Evolutionary conservation across 139 green algal genomes (phyloP).

Genomic region (Chlorella ohadii): DNA sequence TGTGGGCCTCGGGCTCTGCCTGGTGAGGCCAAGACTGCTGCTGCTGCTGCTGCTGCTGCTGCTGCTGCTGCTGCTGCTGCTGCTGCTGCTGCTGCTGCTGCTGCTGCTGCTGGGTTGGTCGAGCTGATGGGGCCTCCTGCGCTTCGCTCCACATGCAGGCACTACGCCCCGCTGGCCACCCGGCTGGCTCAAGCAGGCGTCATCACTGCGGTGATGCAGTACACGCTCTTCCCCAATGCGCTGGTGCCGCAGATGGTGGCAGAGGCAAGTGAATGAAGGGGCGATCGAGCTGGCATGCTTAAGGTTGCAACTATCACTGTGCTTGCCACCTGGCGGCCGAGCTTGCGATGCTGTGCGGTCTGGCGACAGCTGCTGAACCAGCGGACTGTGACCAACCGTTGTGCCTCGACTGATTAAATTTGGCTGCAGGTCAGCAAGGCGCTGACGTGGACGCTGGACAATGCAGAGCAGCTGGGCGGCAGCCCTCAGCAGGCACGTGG

Average conservation of each 20-base stretch:
- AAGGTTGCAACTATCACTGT: no score
- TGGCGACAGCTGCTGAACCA: no score
- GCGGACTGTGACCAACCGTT: no score
- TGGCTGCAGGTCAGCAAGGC: constrained; percentile 61
- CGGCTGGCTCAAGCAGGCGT: constrained; percentile 72
- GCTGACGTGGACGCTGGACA: constrained; percentile 69
- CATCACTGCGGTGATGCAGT: constrained; percentile 25
- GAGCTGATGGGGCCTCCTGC: no score
- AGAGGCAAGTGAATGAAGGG: constrained; percentile 11
- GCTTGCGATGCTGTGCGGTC: no score
- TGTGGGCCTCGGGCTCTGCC: constrained; percentile 62
- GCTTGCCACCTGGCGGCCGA: no score
- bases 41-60: not conserved
- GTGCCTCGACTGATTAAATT: no score
- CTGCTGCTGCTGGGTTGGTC: not conserved
- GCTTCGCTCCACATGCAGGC: constrained; percentile 29
- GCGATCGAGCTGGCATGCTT: no score
- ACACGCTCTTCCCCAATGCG: constrained; percentile 70
- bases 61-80: not conserved
- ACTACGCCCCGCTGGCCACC: constrained; percentile 74
- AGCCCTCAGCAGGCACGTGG: constrained; percentile 34
- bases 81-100: not conserved
- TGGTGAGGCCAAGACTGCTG: no score
- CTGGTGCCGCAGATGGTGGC: not conserved
- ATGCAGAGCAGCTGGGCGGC: constrained; percentile 58